These are phyloP conservation scores for Pseudogymnoascus sp. DNA, from an alignment of 2,329 filamentous ascomycete genomes.

Conservation along the genomic window DNA sequence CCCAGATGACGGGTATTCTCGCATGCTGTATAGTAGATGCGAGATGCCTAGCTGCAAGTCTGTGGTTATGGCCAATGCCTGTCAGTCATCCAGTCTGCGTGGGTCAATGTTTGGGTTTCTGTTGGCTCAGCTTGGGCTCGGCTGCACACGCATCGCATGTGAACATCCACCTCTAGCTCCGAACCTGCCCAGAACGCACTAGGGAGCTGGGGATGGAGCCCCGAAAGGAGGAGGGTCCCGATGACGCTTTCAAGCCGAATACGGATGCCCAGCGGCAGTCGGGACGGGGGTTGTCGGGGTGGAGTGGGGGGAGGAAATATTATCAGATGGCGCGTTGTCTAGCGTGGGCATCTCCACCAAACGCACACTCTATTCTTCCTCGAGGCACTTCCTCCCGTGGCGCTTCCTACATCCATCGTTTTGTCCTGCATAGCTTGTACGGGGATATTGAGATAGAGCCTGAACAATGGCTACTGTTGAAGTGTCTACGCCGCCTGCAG, in stretches of 20 bases:
- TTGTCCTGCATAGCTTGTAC: background rate
- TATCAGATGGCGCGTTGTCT: constrained; percentile 1
- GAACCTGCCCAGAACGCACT: background rate
- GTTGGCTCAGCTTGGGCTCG: background rate
- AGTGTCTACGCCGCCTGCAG: background rate
- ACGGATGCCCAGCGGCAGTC: background rate
- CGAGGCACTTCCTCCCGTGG: background rate
- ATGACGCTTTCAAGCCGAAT: constrained; percentile 4
- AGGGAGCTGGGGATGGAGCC: background rate
- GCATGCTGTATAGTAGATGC: background rate
- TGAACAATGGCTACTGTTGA: constrained; percentile 6
- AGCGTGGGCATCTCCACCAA: background rate
- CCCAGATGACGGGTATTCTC: background rate
- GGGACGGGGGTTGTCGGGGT: background rate
- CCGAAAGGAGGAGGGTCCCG: background rate
- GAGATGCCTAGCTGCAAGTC: background rate
- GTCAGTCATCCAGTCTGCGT: background rate
- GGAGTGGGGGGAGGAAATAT: background rate
- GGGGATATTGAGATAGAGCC: background rate
- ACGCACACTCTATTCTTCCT: background rate
- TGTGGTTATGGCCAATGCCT: background rate
- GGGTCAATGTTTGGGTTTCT: background rate
- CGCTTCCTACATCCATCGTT: background rate
- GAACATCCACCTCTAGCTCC: background rate
- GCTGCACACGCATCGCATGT: background rate